Conservation (phyloP, 129 eudicot species). For the Flaveria sonorensis region DNA sequence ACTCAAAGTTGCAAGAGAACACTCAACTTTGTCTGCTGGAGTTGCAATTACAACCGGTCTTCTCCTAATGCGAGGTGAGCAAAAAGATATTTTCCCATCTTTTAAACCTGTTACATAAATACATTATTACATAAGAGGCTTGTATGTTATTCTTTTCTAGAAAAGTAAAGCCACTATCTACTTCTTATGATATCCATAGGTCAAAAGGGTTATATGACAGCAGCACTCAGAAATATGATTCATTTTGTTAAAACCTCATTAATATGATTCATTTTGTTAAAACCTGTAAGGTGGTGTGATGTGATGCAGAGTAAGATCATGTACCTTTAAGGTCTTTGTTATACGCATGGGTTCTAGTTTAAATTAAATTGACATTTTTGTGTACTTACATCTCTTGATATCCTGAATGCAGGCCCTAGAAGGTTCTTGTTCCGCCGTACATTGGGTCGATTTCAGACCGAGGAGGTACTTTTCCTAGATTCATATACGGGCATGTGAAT, state of each 20-base stretch:
- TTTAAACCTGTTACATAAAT: constrained; percentile 7
- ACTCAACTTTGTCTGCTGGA: constrained; percentile 64
- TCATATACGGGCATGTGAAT: too few relatives aligned
- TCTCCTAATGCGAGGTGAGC: constrained; percentile 68
- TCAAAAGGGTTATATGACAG: constrained; percentile 1
- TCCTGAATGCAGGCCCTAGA: constrained; percentile 70
- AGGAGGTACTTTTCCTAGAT: constrained; percentile 59
- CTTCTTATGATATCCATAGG: not conserved
- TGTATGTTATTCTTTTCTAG: constrained; percentile 10
- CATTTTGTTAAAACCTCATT: not conserved
- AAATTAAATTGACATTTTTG: not conserved
- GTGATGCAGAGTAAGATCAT: not conserved
- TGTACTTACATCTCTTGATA: constrained; percentile 7
- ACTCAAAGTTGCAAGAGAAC: constrained; percentile 57
- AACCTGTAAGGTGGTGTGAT: not conserved
- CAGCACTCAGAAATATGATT: not conserved
- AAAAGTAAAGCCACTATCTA: constrained; percentile 3
- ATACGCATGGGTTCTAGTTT: constrained; percentile 2
- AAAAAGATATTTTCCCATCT: not conserved
- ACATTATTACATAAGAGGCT: not conserved
- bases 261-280: not conserved
- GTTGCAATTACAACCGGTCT: constrained; percentile 59
- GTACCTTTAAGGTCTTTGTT: constrained; percentile 12
- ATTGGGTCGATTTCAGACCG: constrained; percentile 81
- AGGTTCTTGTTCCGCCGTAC: constrained; percentile 82